Evolutionary conservation across 192 early-diverging fungal genomes (phyloP), one percentile per base, ranked within the genome.

Genomic region (Radiomyces spectabilis): DNA sequence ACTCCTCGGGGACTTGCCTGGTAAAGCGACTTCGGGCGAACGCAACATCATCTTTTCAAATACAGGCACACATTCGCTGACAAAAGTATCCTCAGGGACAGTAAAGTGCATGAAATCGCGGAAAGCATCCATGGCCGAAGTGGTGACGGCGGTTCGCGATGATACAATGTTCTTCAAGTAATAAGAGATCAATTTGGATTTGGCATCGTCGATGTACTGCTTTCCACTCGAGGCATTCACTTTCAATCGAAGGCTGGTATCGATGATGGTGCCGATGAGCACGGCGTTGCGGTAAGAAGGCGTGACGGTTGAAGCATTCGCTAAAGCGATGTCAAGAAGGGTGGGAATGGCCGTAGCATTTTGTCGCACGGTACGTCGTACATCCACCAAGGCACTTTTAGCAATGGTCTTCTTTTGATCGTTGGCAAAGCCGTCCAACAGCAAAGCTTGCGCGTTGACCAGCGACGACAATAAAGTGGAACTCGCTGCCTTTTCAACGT

Each of bases 21-120:
- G 71, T 38, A 92, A 73, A 29, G 85, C 81, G 42, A 84, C 75
- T 53, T 94, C 93, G 13, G 93, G 93, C 9, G 93, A 87, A 38
- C 93, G 82, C 41, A 95, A 69, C 50, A 91, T 74, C 65, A 91
- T 77, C 38, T 85, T 81, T 34, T 88, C 79, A n/a, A 88, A 71
- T 32, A 77, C 69, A 19, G 84, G 69, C 13, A 79, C 51, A 43
- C 92, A 79, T 42, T 83, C 72, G 4, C 42, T 32, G 21, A 74
- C 71, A 39, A 89, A 85, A 32, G 71, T 58, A 3, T 61, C 67
- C 24, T 74, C 65, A 2, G 74, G 69, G 9, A 92, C 67, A 37
- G 63, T 78, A 12, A 37, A 38, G 13, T 72, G 68, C 35, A 92
- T 63, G 56, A 88, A 89, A 32, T 77, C 74, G 22, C 77, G 59